A percentile compares a stretch with the other conserved stretches of the same genome.
Evolutionary conservation across 371 early-diverging fungal species (phyloP).

Genomic region (Mortierella sp.): DNA sequence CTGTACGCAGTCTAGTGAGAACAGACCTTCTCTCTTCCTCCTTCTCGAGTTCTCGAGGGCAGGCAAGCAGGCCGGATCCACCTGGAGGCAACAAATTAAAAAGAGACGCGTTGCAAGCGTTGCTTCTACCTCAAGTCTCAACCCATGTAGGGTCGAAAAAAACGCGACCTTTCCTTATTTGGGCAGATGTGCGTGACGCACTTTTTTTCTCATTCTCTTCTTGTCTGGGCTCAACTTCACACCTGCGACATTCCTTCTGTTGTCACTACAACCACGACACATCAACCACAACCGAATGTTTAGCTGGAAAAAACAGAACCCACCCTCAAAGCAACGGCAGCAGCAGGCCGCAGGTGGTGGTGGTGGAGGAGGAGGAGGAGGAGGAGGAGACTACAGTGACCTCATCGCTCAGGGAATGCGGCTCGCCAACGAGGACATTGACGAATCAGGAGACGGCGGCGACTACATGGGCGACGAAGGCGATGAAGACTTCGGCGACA

Average conservation of each 20-base stretch:
- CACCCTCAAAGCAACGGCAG: constrained; percentile 42
- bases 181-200: neutral
- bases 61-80: neutral
- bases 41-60: neutral
- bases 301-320: constrained; percentile 58
- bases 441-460: constrained; percentile 20
- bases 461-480: constrained; percentile 58
- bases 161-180: neutral
- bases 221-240: neutral
- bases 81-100: neutral
- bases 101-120: neutral
- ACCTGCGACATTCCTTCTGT: too few relatives aligned
- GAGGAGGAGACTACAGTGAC: constrained; percentile 38
- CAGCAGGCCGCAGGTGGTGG: constrained; percentile 3
- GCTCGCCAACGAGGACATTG: constrained; percentile 50
- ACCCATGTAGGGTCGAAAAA: neutral
- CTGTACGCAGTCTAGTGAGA: neutral
- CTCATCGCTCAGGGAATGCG: constrained; percentile 48
- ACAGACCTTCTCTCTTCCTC: neutral
- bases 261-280: neutral
- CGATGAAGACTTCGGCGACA: constrained; percentile 64
- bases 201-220: neutral
- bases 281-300: constrained; percentile 29
- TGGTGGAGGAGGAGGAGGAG: neutral
- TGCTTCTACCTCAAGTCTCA: neutral